Base-by-base conservation (phyloP, 2,329 filamentous ascomycete genomes). In the Beauveria sp. region DNA sequence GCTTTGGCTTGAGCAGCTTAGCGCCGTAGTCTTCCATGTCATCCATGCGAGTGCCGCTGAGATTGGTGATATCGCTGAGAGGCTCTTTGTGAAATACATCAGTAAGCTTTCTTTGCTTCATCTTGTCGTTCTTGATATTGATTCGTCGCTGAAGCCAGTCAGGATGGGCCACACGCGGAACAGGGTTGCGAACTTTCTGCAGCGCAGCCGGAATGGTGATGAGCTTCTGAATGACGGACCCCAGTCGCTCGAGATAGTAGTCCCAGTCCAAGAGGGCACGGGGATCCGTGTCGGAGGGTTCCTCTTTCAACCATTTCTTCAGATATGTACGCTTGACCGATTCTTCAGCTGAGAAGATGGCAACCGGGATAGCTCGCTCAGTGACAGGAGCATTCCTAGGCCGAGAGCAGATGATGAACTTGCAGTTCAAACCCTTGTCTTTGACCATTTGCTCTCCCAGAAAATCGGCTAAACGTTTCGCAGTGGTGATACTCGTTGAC, bases 81-180 rank as follows among this genome's bases (percentile, higher is more conserved):
- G 91, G 89, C 51, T 80, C 85, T 71, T 88, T 75, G 69, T 71
- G 80, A 70, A 99, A 96, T 67, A 96, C 79, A 69, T 97, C 94
- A 0, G 93, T 99, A 79, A 99, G 89, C 77, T 99, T 99, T 78
- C 92, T 96, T 76, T 99, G 94, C 79, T 99, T 96, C 81, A 97
- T 88, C 71, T 89, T 92, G 76, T 99, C 94, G 61, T 99, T 94
- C 73, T 97, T 97, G 73, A 89, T 88, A 66, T 94, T 91, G 74
- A 99, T 97, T 58, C 93, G 84, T 62, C 91, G 86, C 69, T 97
- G 92, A 40, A 99, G 82, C 94, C 94, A 99, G 59, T 99, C 96
- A 0, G 94, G 94, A 75, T 99, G 96, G 7, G 90, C 82, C 14
- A 99, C 91, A 65, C 96, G 83, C 16, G 94, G 96, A 1, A 97